These are phyloP conservation scores for Ganoderma boninense DNA, from an alignment of 1,284 basidiomycete genomes.

Conservation along the genomic window DNA sequence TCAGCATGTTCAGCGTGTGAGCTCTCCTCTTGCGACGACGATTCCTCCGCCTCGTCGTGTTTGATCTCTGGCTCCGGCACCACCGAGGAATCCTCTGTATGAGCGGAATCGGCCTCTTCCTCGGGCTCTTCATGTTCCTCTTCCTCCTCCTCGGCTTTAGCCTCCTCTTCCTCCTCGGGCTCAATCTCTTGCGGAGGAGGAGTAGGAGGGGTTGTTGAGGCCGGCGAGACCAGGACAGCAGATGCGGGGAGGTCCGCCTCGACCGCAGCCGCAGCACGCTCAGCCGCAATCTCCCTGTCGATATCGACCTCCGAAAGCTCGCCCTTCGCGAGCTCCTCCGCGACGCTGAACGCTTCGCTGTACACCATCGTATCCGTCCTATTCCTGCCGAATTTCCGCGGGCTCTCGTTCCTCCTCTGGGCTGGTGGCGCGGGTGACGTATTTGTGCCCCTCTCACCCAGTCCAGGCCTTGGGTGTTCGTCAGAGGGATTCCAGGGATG, in stretches of 20 bases:
- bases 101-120: background rate
- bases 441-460: slow-evolving; percentile 11
- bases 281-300: slow-evolving; percentile 30
- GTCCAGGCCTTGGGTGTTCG: background rate
- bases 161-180: background rate
- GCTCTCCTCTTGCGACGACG: slow-evolving; percentile 5
- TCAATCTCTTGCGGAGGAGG: background rate
- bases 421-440: slow-evolving; percentile 39
- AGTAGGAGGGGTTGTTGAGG: background rate
- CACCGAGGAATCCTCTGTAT: background rate
- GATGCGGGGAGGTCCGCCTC: slow-evolving; percentile 11
- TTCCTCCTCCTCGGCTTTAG: background rate
- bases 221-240: background rate
- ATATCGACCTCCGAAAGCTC: slow-evolving; percentile 37
- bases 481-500: background rate
- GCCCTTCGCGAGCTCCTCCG: slow-evolving; percentile 51
- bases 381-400: slow-evolving; percentile 62
- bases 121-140: slow-evolving; percentile 9
- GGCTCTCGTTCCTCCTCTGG: slow-evolving; percentile 50
- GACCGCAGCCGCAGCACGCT: slow-evolving; percentile 19
- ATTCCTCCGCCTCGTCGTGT: slow-evolving; percentile 1
- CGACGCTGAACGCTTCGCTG: slow-evolving; percentile 57
- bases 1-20: background rate
- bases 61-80: background rate
- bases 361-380: slow-evolving; percentile 84